These are phyloP conservation scores for Candida nemodendra DNA, from an alignment of 805 yeast genomes.

Conservation along the genomic window DNA sequence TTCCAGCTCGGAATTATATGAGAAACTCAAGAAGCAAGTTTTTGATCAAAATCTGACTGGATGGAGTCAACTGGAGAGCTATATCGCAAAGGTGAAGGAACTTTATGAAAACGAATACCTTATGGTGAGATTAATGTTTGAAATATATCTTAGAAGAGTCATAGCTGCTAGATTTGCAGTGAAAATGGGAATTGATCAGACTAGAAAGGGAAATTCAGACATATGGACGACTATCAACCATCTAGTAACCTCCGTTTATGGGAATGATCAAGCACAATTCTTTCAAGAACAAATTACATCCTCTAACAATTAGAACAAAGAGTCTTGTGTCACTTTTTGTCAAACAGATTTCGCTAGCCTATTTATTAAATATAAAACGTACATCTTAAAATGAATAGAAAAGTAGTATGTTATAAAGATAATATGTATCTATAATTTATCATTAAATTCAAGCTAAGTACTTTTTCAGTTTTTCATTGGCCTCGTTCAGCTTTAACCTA, in stretches of 20 bases:
- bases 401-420: too few species aligned
- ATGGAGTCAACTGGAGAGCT: conserved; percentile 18
- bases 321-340: too few species aligned
- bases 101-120: conserved; percentile 25
- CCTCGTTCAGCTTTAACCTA: conserved; percentile 23
- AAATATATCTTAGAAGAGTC: conserved; percentile 33
- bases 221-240: conserved; percentile 43
- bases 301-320: conserved; percentile 2
- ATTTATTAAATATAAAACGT: too few species aligned
- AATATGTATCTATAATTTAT: too few species aligned
- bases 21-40: conserved; percentile 15
- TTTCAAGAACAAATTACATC: conserved; percentile 21
- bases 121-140: conserved; percentile 27
- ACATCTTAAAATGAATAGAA: too few species aligned
- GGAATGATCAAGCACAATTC: conserved; percentile 29
- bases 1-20: conserved; percentile 27
- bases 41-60: conserved; percentile 12
- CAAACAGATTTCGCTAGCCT: too few species aligned
- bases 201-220: conserved; percentile 24
- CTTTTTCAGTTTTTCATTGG: conserved; percentile 19
- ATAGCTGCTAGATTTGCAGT: conserved; percentile 31
- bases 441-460: background rate
- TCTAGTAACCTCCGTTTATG: conserved; percentile 54
- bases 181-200: conserved; percentile 23
- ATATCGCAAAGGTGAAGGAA: conserved; percentile 17